Evolutionary conservation across 805 yeast genomes (phyloP), one percentile per base, ranked within the genome.

Genomic region (Teunomyces aglyptinius): DNA sequence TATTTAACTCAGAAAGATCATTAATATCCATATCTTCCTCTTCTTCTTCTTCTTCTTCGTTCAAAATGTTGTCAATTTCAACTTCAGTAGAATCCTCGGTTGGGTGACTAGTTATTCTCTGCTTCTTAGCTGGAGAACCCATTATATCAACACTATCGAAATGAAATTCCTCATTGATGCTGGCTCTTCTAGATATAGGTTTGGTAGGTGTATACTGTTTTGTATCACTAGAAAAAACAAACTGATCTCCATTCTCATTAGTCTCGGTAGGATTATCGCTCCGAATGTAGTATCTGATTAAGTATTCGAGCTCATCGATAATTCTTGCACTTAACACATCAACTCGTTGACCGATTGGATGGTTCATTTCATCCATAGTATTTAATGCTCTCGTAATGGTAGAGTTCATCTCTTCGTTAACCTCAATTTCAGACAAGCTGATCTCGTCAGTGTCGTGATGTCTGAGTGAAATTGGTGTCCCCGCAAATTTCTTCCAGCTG

Each of bases 321-420:
- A 86, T 81, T 58, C 89, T 70, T 2, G 89, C 89, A 61, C 89
- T 81, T 47, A 86, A 63, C 6, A 83, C 67, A 62, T 86, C 92
- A 48, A 81, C 73, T 52, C 81, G 76, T 15, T 54, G 52, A 10
- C 65, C 70, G 29, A 64, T 57, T 11, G 53, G 41, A 4, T 47
- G 46, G 12, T 45, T 51, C n/a, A 44, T 36, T 19, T 53, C 58
- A 36, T 49, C 51, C 29, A 39, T 38, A 4, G 39, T 20, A 28
- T 26, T 31, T 28, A 42, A 28, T 15, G 40, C 42, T 13, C 38
- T 20, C 24, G 29, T 29, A 4, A 43, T 13, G 2, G 40, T 13
- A 4, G 46, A n/a, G 19, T 29, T 43, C 10, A 36, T 36, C 28
- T 43, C 46, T 19, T 36, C 42, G 8, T 16, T 28, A 10, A 31